Evolutionary conservation across 1,139 yeast genomes (phyloP).

Genomic region (Yamadazyma buinensis): DNA sequence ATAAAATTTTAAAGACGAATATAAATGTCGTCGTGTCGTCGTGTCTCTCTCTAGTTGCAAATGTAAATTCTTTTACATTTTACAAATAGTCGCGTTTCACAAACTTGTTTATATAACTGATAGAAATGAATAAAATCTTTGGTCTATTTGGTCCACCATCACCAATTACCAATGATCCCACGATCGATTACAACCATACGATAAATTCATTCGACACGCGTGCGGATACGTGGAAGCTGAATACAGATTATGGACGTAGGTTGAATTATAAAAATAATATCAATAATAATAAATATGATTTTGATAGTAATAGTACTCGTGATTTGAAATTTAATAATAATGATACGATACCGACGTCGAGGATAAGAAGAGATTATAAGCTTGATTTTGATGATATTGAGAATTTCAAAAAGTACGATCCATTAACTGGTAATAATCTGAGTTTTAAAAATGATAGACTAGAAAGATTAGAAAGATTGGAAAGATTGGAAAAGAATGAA

Average conservation of each 20-base stretch:
- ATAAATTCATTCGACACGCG: slow-evolving; percentile 12
- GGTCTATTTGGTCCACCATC: slow-evolving; percentile 17
- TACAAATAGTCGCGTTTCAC: slow-evolving; percentile 3
- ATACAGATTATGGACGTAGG: not conserved
- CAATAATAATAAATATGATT: not conserved
- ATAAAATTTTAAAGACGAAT: no score
- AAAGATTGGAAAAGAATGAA: no score
- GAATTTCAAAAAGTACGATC: not conserved
- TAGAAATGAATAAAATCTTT: no score
- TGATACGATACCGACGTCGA: no score
- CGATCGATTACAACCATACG: slow-evolving; percentile 34
- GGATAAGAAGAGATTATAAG: no score
- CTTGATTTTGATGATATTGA: not conserved
- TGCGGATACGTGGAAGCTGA: no score
- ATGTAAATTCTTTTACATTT: no score
- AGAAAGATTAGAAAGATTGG: no score
- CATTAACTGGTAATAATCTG: not conserved
- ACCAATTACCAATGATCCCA: slow-evolving; percentile 32
- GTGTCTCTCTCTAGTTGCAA: no score
- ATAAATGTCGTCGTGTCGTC: no score
- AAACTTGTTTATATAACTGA: no score
- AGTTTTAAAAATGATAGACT: no score
- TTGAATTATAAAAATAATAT: not conserved
- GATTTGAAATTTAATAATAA: not conserved
- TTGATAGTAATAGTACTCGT: not conserved